Base-by-base conservation (phyloP, 306 rosid species). In the Vigna reflexopilosa region DNA sequence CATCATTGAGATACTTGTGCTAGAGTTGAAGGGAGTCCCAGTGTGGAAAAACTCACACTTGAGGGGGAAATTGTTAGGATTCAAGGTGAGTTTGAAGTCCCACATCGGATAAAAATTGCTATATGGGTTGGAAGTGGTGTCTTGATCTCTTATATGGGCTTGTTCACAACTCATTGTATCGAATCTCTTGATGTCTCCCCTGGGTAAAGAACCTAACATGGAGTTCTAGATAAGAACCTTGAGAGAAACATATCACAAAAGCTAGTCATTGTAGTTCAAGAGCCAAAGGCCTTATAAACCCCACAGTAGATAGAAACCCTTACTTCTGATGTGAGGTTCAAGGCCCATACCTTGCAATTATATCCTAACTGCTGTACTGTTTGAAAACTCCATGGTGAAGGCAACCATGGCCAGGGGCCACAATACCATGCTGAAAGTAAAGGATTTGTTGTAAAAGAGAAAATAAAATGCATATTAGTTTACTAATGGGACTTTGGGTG, bases 361-460 rank as follows among this genome's bases (percentile, higher is more conserved):
- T 34, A 57, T 57, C 36, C 36, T 19, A 26, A 13, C 40, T 4
- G 40, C 28, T 58, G 40, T 4, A 13, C 14, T 59, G 38, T 13
- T 28, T 59, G 17, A 57, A 28, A 59, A 28, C 42, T 28, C 19
- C 66, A 26, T 26, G 65, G 17, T 58, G 62, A 28, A 58, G 28
- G 17, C 40, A 58, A 58, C 40, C 40, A 32, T 61, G 67, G 67
- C 2, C 2, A 40, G 22, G 32, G 20, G 81, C 17, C 36, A 77
- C 38, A 67, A 77, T 12, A 67, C 59, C n/a, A 8, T 57, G 30
- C 58, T 78, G 50, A 68, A 28, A 58, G n/a, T n/a, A 11, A 55
- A 36, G 67, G 28, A 68, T 13, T 47, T 36, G 49, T 15, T 19
- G 40, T 62, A 49, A 75, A 48, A 63, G 49, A 12, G 20, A 75